These are phyloP conservation scores for Trapa incisa DNA, from an alignment of 345 rosid species.

Conservation along the genomic window DNA sequence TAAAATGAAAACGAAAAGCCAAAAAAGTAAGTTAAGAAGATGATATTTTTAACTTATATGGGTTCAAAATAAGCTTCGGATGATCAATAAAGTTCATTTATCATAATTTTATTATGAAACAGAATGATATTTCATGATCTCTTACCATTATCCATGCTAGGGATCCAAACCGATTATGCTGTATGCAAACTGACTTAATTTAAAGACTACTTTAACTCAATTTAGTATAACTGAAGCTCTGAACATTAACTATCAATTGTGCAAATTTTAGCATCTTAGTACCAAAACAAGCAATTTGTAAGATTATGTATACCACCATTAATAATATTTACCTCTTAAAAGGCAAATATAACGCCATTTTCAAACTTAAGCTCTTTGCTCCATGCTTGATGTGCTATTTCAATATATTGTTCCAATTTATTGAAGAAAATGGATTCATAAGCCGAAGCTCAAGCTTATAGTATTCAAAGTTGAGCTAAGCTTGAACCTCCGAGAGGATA, in stretches of 20 bases:
- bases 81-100: neutral
- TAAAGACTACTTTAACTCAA: neutral
- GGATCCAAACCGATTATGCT: neutral
- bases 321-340: neutral
- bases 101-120: neutral
- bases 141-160: neutral
- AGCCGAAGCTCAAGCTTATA: neutral
- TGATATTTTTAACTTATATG: neutral
- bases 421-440: neutral
- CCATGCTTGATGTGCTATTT: neutral
- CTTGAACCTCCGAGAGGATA: neutral
- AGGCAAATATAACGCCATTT: neutral
- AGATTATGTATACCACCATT: neutral
- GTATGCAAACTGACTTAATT: neutral
- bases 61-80: neutral
- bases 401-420: neutral
- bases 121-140: neutral
- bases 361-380: neutral
- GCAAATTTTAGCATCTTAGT: neutral
- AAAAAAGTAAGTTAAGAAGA: neutral
- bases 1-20: neutral
- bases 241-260: neutral
- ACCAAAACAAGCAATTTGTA: neutral
- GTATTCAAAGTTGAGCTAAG: neutral
- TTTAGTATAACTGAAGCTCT: neutral